Conservation (phyloP, 1,139 yeast species). For the Yamadazyma oceani region DNA sequence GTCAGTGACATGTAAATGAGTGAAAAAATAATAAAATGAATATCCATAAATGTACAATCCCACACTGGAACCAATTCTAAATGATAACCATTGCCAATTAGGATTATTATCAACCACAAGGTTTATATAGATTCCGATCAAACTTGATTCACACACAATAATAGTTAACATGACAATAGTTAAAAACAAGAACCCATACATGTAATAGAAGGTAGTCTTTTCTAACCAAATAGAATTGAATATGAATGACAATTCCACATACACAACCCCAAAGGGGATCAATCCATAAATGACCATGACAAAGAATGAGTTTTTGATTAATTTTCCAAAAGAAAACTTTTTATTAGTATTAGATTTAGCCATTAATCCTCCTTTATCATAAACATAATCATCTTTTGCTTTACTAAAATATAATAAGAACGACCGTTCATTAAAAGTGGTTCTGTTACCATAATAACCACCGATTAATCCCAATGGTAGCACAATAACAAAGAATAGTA, state of each 20-base stretch:
- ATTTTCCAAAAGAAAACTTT: no score
- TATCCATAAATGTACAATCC: constrained; percentile 70
- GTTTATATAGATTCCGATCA: constrained; percentile 66
- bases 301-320: constrained; percentile 21
- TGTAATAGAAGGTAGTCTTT: constrained; percentile 73
- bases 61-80: constrained; percentile 68
- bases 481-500: constrained; percentile 62
- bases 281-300: constrained; percentile 52
- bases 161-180: constrained; percentile 60
- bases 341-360: no score
- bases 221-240: constrained; percentile 81
- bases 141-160: constrained; percentile 71
- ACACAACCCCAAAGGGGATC: constrained; percentile 77
- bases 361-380: no score
- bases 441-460: constrained; percentile 56
- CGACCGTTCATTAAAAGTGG: constrained; percentile 22
- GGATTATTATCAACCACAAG: constrained; percentile 60
- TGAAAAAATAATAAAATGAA: constrained; percentile 65
- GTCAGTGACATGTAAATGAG: constrained; percentile 58
- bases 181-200: constrained; percentile 73
- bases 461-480: constrained; percentile 77
- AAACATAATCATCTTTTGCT: constrained; percentile 4
- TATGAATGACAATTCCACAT: constrained; percentile 73
- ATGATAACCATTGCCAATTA: constrained; percentile 85
- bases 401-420: constrained; percentile 10